Evolutionary conservation across 441 rosid genomes (phyloP).

Genomic region (Breynia disticha): DNA sequence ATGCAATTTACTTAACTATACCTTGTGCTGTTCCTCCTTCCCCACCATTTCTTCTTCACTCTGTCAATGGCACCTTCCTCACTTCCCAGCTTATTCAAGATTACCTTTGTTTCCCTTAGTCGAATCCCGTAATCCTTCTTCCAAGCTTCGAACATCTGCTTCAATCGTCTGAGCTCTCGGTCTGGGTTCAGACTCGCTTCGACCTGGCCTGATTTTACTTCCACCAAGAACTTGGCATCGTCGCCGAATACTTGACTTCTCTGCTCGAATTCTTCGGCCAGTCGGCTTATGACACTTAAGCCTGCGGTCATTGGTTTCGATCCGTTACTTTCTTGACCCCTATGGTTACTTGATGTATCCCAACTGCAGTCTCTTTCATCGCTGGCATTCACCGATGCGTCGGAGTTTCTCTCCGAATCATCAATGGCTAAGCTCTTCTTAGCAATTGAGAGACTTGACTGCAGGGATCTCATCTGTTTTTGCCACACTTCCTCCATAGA

Average conservation of each 20-base stretch:
- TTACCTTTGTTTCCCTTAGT: constrained; percentile 76
- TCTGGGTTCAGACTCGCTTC: constrained; percentile 93
- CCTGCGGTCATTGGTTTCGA: constrained; percentile 75
- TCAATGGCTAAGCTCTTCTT: constrained; percentile 91
- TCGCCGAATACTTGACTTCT: constrained; percentile 97
- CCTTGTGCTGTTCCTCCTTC: constrained; percentile 88
- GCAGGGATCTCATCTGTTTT: constrained; percentile 95
- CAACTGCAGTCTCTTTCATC: constrained; percentile 58
- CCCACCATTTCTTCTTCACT: constrained; percentile 94
- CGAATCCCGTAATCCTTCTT: constrained; percentile 87
- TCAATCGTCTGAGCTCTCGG: constrained; percentile 73
- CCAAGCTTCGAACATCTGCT: constrained; percentile 97
- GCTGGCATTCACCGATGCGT: constrained; percentile 83
- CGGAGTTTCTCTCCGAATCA: constrained; percentile 78
- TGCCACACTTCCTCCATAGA: constrained; percentile 99
- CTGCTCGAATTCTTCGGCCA: constrained; percentile 96
- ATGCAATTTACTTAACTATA: constrained; percentile 11
- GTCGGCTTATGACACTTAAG: constrained; percentile 69
- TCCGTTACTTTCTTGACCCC: constrained; percentile 61
- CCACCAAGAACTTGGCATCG: constrained; percentile 92
- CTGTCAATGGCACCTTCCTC: constrained; percentile 66
- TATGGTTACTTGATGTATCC: constrained; percentile 55
- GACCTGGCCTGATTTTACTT: constrained; percentile 93
- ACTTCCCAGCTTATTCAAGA: constrained; percentile 69
- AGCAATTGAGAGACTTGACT: constrained; percentile 94